phyloP scores from a whole-genome alignment of 345 rosid genomes.

The sweet orange (Citrus sinensis) region DNA sequence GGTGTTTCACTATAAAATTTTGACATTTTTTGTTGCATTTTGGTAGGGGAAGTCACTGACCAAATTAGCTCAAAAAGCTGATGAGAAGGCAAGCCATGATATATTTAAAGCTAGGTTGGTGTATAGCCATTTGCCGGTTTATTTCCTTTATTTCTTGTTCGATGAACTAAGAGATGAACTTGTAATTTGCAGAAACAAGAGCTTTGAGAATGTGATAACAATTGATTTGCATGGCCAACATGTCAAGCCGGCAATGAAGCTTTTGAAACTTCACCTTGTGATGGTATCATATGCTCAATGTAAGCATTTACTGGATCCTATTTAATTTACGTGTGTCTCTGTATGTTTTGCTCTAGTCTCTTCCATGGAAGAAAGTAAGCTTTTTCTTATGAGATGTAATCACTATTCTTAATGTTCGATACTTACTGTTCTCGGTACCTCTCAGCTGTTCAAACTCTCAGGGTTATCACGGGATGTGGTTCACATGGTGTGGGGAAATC shows the following conservation, averaged over 20 bases:
- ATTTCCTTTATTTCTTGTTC: neutral
- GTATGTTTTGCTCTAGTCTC: neutral
- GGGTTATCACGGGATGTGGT: slow-evolving; percentile 96
- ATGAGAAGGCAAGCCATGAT: slow-evolving; percentile 81
- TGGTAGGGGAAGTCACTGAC: slow-evolving; percentile 55
- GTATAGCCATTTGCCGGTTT: neutral
- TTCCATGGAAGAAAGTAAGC: neutral
- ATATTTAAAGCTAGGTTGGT: slow-evolving; percentile 84
- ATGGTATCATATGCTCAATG: slow-evolving; percentile 63
- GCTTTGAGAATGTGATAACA: slow-evolving; percentile 70
- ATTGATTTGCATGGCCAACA: slow-evolving; percentile 98
- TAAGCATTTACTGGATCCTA: slow-evolving; percentile 33
- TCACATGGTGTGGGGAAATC: slow-evolving; percentile 76
- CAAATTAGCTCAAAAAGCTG: slow-evolving; percentile 64
- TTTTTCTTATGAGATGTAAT: neutral
- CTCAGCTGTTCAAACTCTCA: slow-evolving; percentile 73
- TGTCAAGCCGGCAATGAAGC: slow-evolving; percentile 79
- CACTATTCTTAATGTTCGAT: slow-evolving; percentile 1
- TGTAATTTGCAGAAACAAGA: slow-evolving; percentile 65
- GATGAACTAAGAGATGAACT: slow-evolving; percentile 19
- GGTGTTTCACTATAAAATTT: neutral
- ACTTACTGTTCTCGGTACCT: slow-evolving; percentile 16
- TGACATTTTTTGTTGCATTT: slow-evolving; percentile 21
- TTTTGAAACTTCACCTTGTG: slow-evolving; percentile 72
- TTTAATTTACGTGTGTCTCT: neutral